Conservation (phyloP, 371 early-diverging fungal genomes). For the Mortierella polycephala region DNA sequence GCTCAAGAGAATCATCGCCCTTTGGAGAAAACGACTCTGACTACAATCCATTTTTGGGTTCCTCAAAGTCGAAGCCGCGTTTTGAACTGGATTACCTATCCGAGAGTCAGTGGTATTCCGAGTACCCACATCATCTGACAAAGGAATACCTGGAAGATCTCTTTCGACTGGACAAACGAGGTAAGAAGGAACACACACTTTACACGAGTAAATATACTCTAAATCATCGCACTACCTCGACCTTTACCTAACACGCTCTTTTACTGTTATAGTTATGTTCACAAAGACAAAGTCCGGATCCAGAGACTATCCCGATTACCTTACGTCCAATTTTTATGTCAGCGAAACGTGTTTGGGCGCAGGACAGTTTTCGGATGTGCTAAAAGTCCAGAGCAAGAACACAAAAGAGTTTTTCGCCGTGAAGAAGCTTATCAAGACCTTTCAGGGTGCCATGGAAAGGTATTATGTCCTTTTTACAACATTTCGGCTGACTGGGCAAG, state of each 20-base stretch:
- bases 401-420: constrained; percentile 77
- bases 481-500: background rate
- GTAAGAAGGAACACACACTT: constrained; percentile 7
- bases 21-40: constrained; percentile 16
- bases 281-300: constrained; percentile 30
- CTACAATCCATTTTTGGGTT: constrained; percentile 41
- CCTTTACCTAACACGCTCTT: background rate
- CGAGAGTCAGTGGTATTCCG: constrained; percentile 53
- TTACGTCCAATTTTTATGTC: constrained; percentile 34
- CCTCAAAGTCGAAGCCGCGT: constrained; percentile 22
- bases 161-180: constrained; percentile 37
- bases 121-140: constrained; percentile 49
- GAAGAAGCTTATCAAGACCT: constrained; percentile 78
- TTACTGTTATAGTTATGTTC: constrained; percentile 33
- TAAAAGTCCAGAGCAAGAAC: constrained; percentile 68
- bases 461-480: constrained; percentile 18
- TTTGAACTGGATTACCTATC: constrained; percentile 40
- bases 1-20: constrained; percentile 1
- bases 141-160: constrained; percentile 42
- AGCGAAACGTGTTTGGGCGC: constrained; percentile 63
- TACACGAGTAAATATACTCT: too few relatives aligned
- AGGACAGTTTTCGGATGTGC: constrained; percentile 86
- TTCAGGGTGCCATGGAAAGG: constrained; percentile 79
- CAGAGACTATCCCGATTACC: constrained; percentile 31
- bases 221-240: background rate